Conservation (phyloP, 2,329 filamentous ascomycete species). For the Calonectria pseudoturangicola region DNA sequence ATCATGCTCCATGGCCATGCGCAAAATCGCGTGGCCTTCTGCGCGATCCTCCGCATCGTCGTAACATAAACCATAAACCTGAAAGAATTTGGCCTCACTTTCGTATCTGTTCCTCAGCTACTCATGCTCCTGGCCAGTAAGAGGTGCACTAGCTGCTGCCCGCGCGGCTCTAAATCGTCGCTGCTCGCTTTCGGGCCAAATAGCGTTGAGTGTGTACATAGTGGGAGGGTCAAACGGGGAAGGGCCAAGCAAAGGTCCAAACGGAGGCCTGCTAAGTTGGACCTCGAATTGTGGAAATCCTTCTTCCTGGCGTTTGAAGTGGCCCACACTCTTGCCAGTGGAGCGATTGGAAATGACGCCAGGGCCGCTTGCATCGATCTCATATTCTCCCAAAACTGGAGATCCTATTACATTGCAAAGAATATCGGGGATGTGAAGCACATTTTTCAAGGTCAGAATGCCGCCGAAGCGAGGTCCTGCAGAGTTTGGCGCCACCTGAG, state of each 20-base stretch:
- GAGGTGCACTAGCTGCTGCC: not conserved
- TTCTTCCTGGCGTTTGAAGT: not conserved
- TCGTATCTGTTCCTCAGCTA: slow-evolving; percentile 16
- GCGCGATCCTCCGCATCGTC: slow-evolving; percentile 24
- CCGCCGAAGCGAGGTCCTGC: not conserved
- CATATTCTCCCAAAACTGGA: slow-evolving; percentile 10
- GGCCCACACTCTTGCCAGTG: not conserved
- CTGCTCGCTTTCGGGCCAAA: slow-evolving; percentile 20
- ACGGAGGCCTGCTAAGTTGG: slow-evolving; percentile 23
- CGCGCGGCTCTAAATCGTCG: not conserved
- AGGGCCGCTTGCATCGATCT: not conserved
- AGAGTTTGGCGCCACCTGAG: not conserved
- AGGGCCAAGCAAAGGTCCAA: slow-evolving; percentile 21
- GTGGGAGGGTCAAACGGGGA: not conserved
- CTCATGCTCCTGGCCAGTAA: not conserved
- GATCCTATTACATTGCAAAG: slow-evolving; percentile 31
- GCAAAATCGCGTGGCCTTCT: slow-evolving; percentile 7
- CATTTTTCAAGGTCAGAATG: slow-evolving; percentile 44
- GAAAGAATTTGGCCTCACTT: slow-evolving; percentile 17
- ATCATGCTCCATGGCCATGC: not conserved
- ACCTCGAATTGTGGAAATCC: not conserved
- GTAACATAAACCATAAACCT: slow-evolving; percentile 3
- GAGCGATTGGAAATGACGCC: not conserved
- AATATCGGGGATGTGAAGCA: slow-evolving; percentile 22
- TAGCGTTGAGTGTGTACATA: not conserved